Base-by-base conservation (phyloP, 2,329 filamentous ascomycete species). In the Zalaria obscura region DNA sequence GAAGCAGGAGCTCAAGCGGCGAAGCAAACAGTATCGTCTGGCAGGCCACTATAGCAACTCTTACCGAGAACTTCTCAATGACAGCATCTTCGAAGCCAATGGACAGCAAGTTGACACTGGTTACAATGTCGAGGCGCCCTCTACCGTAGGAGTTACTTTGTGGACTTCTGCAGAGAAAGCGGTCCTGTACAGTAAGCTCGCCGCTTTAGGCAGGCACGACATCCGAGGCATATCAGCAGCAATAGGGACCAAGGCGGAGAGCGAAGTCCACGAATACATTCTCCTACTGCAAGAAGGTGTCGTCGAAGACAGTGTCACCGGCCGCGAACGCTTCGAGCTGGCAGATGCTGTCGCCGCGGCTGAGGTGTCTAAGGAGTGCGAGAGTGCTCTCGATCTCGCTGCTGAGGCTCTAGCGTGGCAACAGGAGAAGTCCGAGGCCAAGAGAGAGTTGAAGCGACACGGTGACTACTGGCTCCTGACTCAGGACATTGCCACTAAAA, bases 121-220 rank as follows among this genome's bases (percentile, higher is more conserved):
- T 25, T 39, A 28, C 29, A 36, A 36, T 32, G 25, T 40, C 5
- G 2, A 69, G 43, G 44, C 57, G 38, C 39, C 63, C 31, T 70
- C 72, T 2, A 82, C 86, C 51, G 63, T 87, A 39, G 87, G 86
- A 25, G 67, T 76, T 26, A 76, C 78, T 1, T 50, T 61, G 7
- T 96, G 89, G 89, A 78, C 73, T 0, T 46, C 70, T 0, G 51
- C 63, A 1, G 88, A 95, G 54, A 93, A 93, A 55, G 64, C 71
- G 1, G 50, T 65, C 0, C 73, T 94, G 44, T 93, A 85, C 56
- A 65, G 72, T 9, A 71, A 75, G 0, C 58, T 93, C 3, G 66
- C 70, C 1, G 73, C 73, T 0, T 67, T 81, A 2, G 85, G 85
- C 0, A 71, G 65, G 40, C 71, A 76, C 50, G 66, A 86, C 46